Conservation (phyloP, 2,329 filamentous ascomycete genomes). For the Lecanicillium sp. region DNA sequence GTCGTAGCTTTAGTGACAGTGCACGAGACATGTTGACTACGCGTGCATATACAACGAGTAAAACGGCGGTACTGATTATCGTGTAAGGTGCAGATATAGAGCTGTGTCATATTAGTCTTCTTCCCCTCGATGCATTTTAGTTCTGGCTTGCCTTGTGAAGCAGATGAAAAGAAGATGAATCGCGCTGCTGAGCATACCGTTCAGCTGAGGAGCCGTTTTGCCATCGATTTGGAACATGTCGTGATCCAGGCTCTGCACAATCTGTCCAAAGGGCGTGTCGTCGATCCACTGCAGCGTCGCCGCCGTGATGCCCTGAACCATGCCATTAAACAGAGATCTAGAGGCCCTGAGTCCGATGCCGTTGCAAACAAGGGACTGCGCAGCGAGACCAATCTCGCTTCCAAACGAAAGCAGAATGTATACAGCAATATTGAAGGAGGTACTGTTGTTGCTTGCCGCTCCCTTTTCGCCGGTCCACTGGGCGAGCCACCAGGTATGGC, state of each 20-base stretch:
- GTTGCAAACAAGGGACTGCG: neutral
- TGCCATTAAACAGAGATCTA: neutral
- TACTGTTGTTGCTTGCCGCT: neutral
- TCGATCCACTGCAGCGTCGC: constrained; percentile 9
- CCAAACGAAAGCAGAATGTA: constrained; percentile 5
- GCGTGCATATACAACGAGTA: neutral
- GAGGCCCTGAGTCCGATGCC: neutral
- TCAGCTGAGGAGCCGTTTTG: neutral
- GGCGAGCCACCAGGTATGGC: constrained; percentile 8
- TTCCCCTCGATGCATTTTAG: too few relatives aligned
- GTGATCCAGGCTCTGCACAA: neutral
- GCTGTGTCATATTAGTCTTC: too few relatives aligned
- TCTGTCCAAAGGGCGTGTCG: neutral
- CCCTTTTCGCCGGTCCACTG: neutral
- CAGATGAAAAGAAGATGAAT: neutral
- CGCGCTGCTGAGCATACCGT: neutral
- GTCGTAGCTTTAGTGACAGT: neutral
- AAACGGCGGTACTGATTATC: neutral
- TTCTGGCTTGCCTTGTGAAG: neutral
- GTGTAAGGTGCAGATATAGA: too few relatives aligned
- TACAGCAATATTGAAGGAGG: neutral
- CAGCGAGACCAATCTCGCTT: neutral
- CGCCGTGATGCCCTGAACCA: neutral
- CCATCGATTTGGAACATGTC: constrained; percentile 9
- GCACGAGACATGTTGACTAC: neutral